Evolutionary conservation across 1,139 yeast genomes (phyloP).

Genomic region (Zhuliangozyma parablackwelliae): DNA sequence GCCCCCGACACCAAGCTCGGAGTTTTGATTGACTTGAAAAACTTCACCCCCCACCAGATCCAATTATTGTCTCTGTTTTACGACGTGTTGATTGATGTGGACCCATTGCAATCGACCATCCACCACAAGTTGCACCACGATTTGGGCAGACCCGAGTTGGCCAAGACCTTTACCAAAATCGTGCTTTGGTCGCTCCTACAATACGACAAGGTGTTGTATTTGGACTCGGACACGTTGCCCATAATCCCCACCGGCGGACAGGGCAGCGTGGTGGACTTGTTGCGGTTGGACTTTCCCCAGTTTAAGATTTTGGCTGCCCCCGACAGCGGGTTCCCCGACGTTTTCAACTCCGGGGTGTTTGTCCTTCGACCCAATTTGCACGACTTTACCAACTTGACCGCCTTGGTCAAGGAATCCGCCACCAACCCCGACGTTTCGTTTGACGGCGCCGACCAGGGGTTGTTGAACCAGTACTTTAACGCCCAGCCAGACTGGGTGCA

Average conservation of each 20-base stretch:
- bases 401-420: constrained; percentile 24
- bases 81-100: constrained; percentile 29
- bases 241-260: constrained; percentile 28
- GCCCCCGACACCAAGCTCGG: constrained; percentile 20
- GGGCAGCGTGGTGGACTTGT: constrained; percentile 34
- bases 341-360: constrained; percentile 87
- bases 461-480: constrained; percentile 76
- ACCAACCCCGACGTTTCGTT: constrained; percentile 45
- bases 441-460: constrained; percentile 96
- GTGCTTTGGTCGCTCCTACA: constrained; percentile 59
- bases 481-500: constrained; percentile 41
- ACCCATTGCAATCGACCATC: constrained; percentile 24
- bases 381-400: constrained; percentile 42
- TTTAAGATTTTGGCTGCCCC: constrained; percentile 69
- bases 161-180: constrained; percentile 67
- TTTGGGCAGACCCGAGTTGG: constrained; percentile 71
- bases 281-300: constrained; percentile 27
- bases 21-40: constrained; percentile 30
- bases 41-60: constrained; percentile 26
- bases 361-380: constrained; percentile 54
- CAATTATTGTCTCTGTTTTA: constrained; percentile 22
- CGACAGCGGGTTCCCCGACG: constrained; percentile 94
- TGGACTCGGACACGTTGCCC: constrained; percentile 83
- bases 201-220: constrained; percentile 61
- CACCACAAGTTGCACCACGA: constrained; percentile 23